Base-by-base conservation (phyloP, 306 rosid species). In the Glycine soja region DNA sequence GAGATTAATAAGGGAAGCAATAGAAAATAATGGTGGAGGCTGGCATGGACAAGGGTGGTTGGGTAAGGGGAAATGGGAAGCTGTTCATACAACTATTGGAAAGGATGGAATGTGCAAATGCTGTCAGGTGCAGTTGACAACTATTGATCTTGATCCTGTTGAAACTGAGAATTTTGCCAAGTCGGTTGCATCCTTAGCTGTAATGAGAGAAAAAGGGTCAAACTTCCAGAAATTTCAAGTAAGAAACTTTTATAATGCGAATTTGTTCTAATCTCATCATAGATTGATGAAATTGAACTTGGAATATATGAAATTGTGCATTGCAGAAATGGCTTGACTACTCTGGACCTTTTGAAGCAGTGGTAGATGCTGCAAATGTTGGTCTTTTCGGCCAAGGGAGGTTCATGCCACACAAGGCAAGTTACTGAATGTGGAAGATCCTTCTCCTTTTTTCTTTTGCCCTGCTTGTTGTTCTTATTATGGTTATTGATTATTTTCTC, bases 1-100 rank as follows among this genome's bases (percentile, higher is more conserved):
- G 76, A 63, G 76, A 10, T 68, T 36, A 61, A 86, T 91, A 73
- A 81, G 78, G 86, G 86, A 88, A 78, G 91, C 89, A 16, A 90
- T 89, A 8, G 89, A 82, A 74, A 93, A 90, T 88, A 87, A 91
- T 80, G 99, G 99, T 80, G 99, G 99, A 70, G 98, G 99, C 15
- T 93, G 99, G 99, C 98, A 93, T 80, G 99, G 99, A 36, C 88
- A 80, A 66, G 99, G 98, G 54, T 95, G 98, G 99, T 87, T 95
- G 86, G 95, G 98, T 64, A 93, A 84, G 75, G 99, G 99, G 61
- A 90, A 86, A 75, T 95, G 99, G 99, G 81, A 81, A 40, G 87
- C 88, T 77, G 73, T 53, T 61, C 77, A 46, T 53, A 82, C 99
- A 32, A 86, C 78, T 69, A 85, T 95, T 73, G 94, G 93, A 71